A percentile compares a stretch with the other conserved stretches of the same genome.
Evolutionary conservation across 2,329 filamentous ascomycete species (phyloP).

Genomic region (Hymenoscyphus occultus): DNA sequence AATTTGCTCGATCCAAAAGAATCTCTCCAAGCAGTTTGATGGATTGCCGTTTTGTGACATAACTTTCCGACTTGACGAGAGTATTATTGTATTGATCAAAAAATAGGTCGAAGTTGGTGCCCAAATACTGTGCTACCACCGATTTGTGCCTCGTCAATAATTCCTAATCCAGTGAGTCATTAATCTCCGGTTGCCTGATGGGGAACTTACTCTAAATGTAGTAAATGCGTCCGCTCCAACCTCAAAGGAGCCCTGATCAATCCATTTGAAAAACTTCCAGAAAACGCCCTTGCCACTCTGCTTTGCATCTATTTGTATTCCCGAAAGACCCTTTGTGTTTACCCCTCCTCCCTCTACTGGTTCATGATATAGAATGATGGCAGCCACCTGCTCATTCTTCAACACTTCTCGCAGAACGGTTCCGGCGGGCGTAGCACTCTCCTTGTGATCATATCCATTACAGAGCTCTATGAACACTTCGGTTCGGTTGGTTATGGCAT

Average conservation of each 20-base stretch:
- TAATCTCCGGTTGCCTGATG: not conserved
- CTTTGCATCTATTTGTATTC: conserved; percentile 71
- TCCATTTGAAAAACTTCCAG: conserved; percentile 97
- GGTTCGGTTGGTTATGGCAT: conserved; percentile 81
- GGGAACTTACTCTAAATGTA: conserved; percentile 74
- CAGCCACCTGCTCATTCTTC: conserved; percentile 87
- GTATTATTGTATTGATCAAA: conserved; percentile 86
- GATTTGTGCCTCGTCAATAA: conserved; percentile 92
- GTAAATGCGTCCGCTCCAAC: conserved; percentile 97
- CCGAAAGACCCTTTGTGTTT: conserved; percentile 68
- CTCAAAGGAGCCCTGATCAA: conserved; percentile 94
- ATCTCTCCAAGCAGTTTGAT: conserved; percentile 97
- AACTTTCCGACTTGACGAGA: conserved; percentile 87
- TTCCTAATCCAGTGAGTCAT: conserved; percentile 54
- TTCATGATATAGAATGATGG: conserved; percentile 90
- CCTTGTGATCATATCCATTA: conserved; percentile 82
- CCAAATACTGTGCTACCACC: conserved; percentile 82
- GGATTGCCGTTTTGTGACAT: conserved; percentile 96
- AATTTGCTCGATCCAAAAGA: conserved; percentile 89
- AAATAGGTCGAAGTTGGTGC: conserved; percentile 88
- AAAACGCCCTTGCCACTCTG: conserved; percentile 84
- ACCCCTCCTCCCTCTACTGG: conserved; percentile 69
- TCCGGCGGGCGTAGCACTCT: conserved; percentile 88
- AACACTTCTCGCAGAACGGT: conserved; percentile 83
- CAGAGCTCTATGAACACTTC: conserved; percentile 87